These are phyloP conservation scores for Talinum fruticosum DNA, from an alignment of 148 eudicot genomes.

Conservation along the genomic window DNA sequence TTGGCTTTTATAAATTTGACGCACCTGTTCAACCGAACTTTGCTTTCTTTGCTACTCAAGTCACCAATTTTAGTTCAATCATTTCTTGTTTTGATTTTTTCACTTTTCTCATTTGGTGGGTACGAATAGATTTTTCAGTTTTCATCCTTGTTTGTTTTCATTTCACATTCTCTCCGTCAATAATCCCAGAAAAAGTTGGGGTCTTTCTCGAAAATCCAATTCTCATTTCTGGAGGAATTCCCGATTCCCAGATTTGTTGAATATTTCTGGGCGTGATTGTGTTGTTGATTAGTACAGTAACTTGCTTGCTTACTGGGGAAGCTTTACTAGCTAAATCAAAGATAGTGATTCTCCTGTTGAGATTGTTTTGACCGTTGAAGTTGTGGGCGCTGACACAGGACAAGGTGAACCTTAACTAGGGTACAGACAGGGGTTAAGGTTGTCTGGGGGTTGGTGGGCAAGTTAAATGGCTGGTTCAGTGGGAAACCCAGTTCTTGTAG, in stretches of 20 bases:
- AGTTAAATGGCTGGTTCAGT: conserved; percentile 43
- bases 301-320: neutral
- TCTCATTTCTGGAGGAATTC: neutral
- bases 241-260: neutral
- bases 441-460: neutral
- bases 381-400: conserved; percentile 14
- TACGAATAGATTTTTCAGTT: no score
- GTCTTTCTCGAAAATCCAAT: neutral
- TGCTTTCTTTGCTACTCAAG: neutral
- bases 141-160: neutral
- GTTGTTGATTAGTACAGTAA: neutral
- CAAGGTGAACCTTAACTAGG: conserved; percentile 9
- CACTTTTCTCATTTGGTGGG: neutral
- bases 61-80: neutral
- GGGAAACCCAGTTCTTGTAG: conserved; percentile 35
- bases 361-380: neutral
- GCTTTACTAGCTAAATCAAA: neutral
- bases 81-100: neutral
- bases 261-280: neutral
- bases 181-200: neutral
- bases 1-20: neutral
- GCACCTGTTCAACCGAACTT: neutral
- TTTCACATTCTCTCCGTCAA: neutral
- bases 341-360: neutral
- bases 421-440: conserved; percentile 24